Percentiles rank a stretch among this genome's conserved stretches.
Evolutionary conservation across 2,329 filamentous ascomycete genomes (phyloP).

Genomic region (Diaporthe australafricana): DNA sequence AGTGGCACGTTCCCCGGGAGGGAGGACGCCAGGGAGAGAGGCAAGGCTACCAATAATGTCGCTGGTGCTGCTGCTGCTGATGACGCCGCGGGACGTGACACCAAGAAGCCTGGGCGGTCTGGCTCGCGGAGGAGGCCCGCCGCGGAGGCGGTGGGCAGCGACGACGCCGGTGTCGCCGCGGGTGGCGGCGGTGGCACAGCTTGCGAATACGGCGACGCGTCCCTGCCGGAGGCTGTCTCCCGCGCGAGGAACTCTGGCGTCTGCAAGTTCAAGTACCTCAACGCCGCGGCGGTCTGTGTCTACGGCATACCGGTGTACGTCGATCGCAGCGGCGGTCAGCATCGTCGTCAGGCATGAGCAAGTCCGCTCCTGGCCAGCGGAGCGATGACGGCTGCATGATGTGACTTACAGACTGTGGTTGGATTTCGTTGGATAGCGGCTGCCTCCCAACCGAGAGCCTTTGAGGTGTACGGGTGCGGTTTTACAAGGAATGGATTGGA

Average conservation of each 20-base stretch:
- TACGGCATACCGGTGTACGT: constrained; percentile 96
- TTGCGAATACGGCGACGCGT: constrained; percentile 54
- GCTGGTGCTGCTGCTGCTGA: constrained; percentile 31
- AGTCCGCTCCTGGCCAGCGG: background rate
- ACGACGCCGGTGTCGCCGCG: constrained; percentile 44
- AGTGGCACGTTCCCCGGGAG: constrained; percentile 57
- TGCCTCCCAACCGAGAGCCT: background rate
- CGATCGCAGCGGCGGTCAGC: constrained; percentile 39
- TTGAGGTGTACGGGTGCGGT: constrained; percentile 15
- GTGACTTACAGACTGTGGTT: background rate
- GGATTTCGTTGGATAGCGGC: background rate
- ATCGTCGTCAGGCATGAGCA: background rate
- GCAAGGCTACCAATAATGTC: constrained; percentile 43
- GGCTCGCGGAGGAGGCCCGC: constrained; percentile 40
- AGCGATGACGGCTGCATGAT: constrained; percentile 9
- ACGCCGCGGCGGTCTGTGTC: constrained; percentile 91
- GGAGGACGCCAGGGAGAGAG: constrained; percentile 44
- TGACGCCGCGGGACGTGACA: constrained; percentile 29
- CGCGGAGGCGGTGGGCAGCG: constrained; percentile 40
- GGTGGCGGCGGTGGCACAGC: constrained; percentile 44
- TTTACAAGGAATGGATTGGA: constrained; percentile 27
- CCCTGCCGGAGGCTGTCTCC: constrained; percentile 84
- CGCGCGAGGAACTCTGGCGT: constrained; percentile 71
- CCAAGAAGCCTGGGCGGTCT: constrained; percentile 29
- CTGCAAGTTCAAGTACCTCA: constrained; percentile 92